Conservation (phyloP, 2,329 filamentous ascomycete genomes). For the Colletotrichum liriopes region DNA sequence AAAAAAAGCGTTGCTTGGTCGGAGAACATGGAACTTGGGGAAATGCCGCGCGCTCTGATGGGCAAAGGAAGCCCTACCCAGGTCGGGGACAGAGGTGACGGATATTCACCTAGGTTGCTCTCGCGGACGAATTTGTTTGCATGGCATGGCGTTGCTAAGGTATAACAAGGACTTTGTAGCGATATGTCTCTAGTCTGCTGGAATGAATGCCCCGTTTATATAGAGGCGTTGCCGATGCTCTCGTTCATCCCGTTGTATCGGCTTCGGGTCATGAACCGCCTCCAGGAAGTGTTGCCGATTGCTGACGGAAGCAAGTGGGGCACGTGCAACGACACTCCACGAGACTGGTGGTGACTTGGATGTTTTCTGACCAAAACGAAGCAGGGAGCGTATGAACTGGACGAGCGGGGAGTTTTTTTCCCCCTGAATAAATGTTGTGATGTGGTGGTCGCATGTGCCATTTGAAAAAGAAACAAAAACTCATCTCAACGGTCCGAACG, state of each 20-base stretch:
- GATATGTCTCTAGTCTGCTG: constrained; percentile 21
- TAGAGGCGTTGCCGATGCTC: background rate
- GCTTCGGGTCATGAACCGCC: background rate
- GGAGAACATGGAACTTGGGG: constrained; percentile 21
- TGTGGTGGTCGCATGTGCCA: background rate
- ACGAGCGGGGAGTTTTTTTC: background rate
- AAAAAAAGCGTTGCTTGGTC: constrained; percentile 38
- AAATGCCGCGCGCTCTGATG: constrained; percentile 21
- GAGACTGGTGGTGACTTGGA: background rate
- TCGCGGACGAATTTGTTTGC: constrained; percentile 39
- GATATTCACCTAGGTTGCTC: constrained; percentile 9
- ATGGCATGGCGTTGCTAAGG: constrained; percentile 43
- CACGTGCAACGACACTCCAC: constrained; percentile 14
- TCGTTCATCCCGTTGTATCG: background rate
- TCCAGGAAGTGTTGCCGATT: background rate
- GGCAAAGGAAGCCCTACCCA: background rate
- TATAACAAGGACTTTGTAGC: constrained; percentile 34
- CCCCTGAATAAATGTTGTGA: too few relatives aligned
- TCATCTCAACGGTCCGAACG: too few relatives aligned
- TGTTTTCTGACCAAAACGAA: too few relatives aligned
- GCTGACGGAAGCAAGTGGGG: constrained; percentile 15
- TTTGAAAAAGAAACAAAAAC: too few relatives aligned
- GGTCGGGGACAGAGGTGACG: constrained; percentile 1
- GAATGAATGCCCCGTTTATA: constrained; percentile 15
- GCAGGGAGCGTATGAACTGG: background rate